Conservation (phyloP, 169 alveolate species). For the Plasmodium sp. region DNA sequence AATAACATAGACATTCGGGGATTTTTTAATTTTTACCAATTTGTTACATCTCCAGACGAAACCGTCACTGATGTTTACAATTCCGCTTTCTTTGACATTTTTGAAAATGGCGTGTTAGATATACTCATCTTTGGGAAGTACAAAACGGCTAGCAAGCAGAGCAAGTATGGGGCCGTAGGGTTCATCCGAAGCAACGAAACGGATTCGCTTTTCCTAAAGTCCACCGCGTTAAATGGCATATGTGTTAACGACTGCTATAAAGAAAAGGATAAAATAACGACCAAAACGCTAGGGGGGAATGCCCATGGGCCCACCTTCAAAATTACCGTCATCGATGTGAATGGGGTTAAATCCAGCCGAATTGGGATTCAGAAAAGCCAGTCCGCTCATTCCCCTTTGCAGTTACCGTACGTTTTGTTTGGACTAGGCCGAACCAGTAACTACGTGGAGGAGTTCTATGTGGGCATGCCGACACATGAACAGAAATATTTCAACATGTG, state of each 20-base stretch:
- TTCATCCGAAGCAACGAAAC: slow-evolving; percentile 69
- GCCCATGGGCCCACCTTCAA: slow-evolving; percentile 83
- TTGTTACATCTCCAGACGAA: slow-evolving; percentile 40
- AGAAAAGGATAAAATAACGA: slow-evolving; percentile 50
- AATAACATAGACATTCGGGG: slow-evolving; percentile 24
- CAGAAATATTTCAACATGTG: slow-evolving; percentile 81
- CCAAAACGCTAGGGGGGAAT: slow-evolving; percentile 59
- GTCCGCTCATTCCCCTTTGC: slow-evolving; percentile 77
- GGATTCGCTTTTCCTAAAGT: slow-evolving; percentile 75
- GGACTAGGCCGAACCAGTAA: slow-evolving; percentile 90
- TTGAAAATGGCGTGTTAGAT: slow-evolving; percentile 80
- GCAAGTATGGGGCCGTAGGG: slow-evolving; percentile 31
- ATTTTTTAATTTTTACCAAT: slow-evolving; percentile 48
- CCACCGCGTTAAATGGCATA: slow-evolving; percentile 75
- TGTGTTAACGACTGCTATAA: slow-evolving; percentile 69
- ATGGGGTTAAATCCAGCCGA: slow-evolving; percentile 81
- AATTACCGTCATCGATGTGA: slow-evolving; percentile 83
- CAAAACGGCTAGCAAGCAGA: slow-evolving; percentile 4
- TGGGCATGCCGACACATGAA: slow-evolving; percentile 85
- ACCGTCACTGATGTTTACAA: slow-evolving; percentile 43
- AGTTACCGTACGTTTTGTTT: slow-evolving; percentile 77
- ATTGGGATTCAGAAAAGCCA: slow-evolving; percentile 78
- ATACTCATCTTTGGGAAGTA: slow-evolving; percentile 76
- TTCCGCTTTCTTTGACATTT: slow-evolving; percentile 80
- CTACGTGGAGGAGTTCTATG: slow-evolving; percentile 89